Evolutionary conservation across 139 green algal species (phyloP), one percentile per base, ranked within the genome.

Genomic region (Picochlorum sp.): DNA sequence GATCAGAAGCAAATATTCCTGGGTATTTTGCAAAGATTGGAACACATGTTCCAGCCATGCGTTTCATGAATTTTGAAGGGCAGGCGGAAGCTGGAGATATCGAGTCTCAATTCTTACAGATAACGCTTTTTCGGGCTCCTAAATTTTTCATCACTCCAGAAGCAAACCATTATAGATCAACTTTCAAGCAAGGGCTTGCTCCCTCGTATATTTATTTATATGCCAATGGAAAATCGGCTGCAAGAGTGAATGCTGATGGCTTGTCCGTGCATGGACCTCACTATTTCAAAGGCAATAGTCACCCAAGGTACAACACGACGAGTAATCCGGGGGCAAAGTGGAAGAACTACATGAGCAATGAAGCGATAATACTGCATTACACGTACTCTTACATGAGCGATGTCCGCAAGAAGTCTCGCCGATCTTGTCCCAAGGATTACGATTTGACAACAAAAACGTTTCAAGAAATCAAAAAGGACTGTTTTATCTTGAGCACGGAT

Each of bases 51-150:
- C 57, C 64, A 1, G 52, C 64, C 14, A 25, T 71, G 24, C 63
- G 75, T 12, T 83, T 84, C 47, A 58, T 84, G 45, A 84, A 83
- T 40, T 60, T 75, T 35, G 76, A 83, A 59, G 76, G 30, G 2
- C 65, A 79, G 56, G 63, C 71, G 0, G 76, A 83, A 41, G 53
- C 57, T 39, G 75, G 54, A 5, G 63, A 69, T 33, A 8, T 81
- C 1, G 50, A 29, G 32, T 81, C 84, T 69, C 56, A 56, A 31
- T 69, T 67, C 8, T 64, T 84, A 50, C 57, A 84, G 56, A 70
- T 84, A 4, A 81, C 76, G 4, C 50, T 83, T 45, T 83, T 83
- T 59, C 61, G 76, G 4, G 59, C 51, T 8, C 76, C 83, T 69
- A 74, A 79, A 51, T 69, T 83, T 68, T 71, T 78, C 37, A 55